Percentiles rank a stretch among this genome's conserved stretches.
phyloP scores from a whole-genome alignment of 164 flowering plant species.

The Magnolia kwangsiensis region DNA sequence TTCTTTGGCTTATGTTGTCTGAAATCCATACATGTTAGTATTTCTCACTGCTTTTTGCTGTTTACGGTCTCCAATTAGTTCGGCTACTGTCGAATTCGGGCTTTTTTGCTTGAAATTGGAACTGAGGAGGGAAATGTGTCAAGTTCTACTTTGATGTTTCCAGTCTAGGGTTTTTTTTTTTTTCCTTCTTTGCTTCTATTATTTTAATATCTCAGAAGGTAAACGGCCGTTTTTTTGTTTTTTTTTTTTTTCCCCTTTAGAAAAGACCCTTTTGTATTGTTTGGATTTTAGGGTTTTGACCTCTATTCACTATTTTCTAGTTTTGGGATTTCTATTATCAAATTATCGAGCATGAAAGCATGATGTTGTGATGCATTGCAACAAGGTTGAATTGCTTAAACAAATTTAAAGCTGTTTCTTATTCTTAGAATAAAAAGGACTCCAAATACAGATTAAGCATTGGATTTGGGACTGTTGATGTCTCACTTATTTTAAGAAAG shows the following conservation, averaged over 20 bases:
- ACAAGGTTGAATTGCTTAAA: not conserved
- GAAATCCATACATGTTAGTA: not conserved
- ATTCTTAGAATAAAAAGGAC: not conserved
- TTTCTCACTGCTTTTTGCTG: not conserved
- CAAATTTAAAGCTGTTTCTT: not conserved
- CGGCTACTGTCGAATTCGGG: not conserved
- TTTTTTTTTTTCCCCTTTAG: no score
- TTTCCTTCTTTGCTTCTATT: not conserved
- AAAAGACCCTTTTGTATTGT: not conserved
- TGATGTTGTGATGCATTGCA: not conserved
- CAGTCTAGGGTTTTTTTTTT: not conserved
- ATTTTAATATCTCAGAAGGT: not conserved
- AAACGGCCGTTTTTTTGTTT: not conserved
- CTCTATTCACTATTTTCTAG: not conserved
- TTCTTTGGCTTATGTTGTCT: no score
- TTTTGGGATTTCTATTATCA: not conserved
- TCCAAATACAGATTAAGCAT: no score
- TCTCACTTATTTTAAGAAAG: not conserved
- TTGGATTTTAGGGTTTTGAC: conserved; percentile 14
- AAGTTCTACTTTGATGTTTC: not conserved
- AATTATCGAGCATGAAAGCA: not conserved
- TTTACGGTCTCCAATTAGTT: not conserved
- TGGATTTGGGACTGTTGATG: not conserved
- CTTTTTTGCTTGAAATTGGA: conserved; percentile 4
- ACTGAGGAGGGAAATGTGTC: conserved; percentile 12